Conservation (phyloP, 352 stramenopile genomes). For the Pythium apleroticum region DNA sequence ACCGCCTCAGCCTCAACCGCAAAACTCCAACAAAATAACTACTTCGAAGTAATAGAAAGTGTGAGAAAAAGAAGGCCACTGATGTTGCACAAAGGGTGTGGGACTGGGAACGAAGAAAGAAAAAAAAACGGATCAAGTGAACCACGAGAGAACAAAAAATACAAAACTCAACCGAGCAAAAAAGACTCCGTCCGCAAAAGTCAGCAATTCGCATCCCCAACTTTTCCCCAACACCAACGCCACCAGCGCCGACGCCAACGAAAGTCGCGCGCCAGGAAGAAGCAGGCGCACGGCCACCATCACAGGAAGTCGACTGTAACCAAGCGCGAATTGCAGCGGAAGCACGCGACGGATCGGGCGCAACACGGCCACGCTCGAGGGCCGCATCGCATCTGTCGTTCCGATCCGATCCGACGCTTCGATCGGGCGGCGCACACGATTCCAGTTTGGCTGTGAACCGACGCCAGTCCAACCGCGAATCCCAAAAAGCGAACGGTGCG, state of each 20-base stretch:
- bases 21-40: background rate
- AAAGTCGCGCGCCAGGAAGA: conserved; percentile 1
- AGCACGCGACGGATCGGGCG: background rate
- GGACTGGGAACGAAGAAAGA: background rate
- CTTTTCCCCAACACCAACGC: background rate
- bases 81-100: background rate
- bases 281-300: background rate
- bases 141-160: conserved; percentile 1
- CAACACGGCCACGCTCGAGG: background rate
- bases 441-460: background rate
- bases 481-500: background rate
- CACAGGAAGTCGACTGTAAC: background rate
- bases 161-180: background rate
- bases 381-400: background rate
- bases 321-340: background rate
- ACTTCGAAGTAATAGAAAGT: background rate
- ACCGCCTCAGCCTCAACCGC: background rate
- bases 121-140: conserved; percentile 1
- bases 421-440: background rate
- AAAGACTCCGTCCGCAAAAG: background rate
- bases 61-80: background rate
- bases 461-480: background rate
- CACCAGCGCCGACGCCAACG: conserved; percentile 4
- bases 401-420: conserved; percentile 4
- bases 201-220: background rate